These are phyloP conservation scores for Pisolithus orientalis DNA, from an alignment of 768 basidiomycete species.

Conservation along the genomic window DNA sequence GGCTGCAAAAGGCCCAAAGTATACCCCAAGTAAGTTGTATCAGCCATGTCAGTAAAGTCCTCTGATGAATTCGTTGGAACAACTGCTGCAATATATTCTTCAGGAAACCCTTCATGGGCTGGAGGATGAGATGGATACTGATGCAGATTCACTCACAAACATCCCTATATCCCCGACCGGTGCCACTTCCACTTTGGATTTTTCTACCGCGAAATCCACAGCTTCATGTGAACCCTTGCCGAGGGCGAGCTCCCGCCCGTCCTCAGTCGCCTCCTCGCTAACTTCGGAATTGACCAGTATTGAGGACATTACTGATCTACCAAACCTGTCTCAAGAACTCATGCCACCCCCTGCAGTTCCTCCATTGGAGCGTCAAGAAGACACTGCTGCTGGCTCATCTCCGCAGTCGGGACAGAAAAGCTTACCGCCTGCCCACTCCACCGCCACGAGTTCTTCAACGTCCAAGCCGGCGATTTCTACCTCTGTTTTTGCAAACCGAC, in stretches of 20 bases:
- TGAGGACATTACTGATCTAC: background rate
- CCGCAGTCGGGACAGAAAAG: background rate
- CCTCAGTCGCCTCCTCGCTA: background rate
- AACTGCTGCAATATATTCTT: no score
- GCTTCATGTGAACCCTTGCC: background rate
- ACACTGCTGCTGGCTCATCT: background rate
- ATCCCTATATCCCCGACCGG: background rate
- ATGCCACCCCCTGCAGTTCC: conserved; percentile 4
- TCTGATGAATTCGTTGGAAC: background rate
- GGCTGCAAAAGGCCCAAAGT: conserved; percentile 5
- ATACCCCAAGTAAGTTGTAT: conserved; percentile 14
- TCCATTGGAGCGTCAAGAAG: background rate
- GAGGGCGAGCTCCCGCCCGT: background rate
- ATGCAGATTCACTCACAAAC: background rate
- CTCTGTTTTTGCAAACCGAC: background rate
- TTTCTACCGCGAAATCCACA: background rate
- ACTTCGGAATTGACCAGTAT: background rate
- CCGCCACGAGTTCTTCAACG: background rate
- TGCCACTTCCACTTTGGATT: background rate
- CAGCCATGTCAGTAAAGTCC: no score
- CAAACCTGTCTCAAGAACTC: background rate
- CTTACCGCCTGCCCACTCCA: background rate
- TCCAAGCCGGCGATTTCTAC: background rate
- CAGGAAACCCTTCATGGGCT: background rate
- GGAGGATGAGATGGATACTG: background rate